Conservation (phyloP, 1,139 yeast genomes). For the Martiniozyma asiatica region DNA sequence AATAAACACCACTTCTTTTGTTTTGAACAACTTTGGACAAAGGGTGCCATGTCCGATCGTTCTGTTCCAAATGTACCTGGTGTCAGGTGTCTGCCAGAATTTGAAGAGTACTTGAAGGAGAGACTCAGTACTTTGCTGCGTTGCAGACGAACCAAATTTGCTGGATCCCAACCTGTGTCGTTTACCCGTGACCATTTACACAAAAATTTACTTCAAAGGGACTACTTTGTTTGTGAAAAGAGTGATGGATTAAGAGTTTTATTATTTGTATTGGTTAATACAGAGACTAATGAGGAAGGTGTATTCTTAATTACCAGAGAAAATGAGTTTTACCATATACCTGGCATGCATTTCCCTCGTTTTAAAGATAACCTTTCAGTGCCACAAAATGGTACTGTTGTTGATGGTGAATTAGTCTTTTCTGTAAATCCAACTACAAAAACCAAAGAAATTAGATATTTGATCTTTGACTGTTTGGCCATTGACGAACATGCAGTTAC, state of each 20-base stretch:
- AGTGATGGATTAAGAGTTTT: constrained; percentile 87
- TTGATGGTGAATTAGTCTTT: constrained; percentile 84
- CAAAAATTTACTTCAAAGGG: constrained; percentile 46
- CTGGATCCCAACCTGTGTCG: constrained; percentile 94
- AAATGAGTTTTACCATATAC: constrained; percentile 72
- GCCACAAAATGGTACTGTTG: constrained; percentile 73
- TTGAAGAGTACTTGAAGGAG: constrained; percentile 53
- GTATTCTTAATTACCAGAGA: constrained; percentile 75
- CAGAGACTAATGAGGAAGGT: constrained; percentile 63
- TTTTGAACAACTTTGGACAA: too few relatives aligned
- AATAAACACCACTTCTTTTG: too few relatives aligned
- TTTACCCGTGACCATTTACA: constrained; percentile 66
- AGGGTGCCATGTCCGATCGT: constrained; percentile 27
- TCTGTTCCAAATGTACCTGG: constrained; percentile 83
- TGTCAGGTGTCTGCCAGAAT: constrained; percentile 55
- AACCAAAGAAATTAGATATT: constrained; percentile 56
- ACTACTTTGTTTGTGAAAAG: constrained; percentile 90
- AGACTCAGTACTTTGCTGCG: constrained; percentile 62
- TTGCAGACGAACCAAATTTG: constrained; percentile 41
- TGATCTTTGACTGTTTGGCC: constrained; percentile 86
- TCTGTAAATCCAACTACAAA: constrained; percentile 38
- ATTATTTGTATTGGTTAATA: constrained; percentile 54
- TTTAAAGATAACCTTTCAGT: constrained; percentile 41
- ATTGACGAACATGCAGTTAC: constrained; percentile 64
- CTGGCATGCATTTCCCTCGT: constrained; percentile 73